These are phyloP conservation scores for Crepidotus sp. DNA, from an alignment of 1,284 basidiomycete genomes.

Conservation along the genomic window DNA sequence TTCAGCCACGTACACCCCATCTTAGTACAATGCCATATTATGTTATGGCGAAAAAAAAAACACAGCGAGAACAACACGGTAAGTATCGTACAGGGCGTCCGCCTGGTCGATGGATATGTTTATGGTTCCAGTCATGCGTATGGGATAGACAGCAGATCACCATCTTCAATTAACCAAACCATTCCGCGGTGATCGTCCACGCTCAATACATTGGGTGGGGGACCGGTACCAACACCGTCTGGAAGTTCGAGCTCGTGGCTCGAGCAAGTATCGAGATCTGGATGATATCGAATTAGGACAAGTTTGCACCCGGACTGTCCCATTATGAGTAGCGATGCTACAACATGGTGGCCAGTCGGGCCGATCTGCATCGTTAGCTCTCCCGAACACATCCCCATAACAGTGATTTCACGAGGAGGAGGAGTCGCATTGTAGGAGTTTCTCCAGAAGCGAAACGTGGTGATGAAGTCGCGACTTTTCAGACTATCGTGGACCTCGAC, in stretches of 20 bases:
- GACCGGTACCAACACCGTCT: neutral
- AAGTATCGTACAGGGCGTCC: too few species aligned
- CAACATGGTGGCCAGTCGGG: constrained; percentile 6
- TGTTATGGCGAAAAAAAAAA: too few species aligned
- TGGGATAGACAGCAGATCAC: constrained; percentile 2
- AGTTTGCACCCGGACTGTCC: constrained; percentile 4
- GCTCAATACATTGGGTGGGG: constrained; percentile 9
- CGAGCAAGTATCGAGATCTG: constrained; percentile 5
- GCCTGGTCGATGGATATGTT: too few species aligned
- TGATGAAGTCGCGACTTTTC: constrained; percentile 7
- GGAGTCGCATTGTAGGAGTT: neutral
- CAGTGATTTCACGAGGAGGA: constrained; percentile 1
- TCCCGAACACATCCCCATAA: constrained; percentile 9
- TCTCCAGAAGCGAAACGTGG: constrained; percentile 13
- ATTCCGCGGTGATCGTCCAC: constrained; percentile 12
- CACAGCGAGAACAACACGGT: too few species aligned
- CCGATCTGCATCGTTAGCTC: constrained; percentile 8
- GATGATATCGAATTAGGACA: constrained; percentile 5
- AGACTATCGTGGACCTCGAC: constrained; percentile 12
- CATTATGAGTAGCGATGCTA: constrained; percentile 5
- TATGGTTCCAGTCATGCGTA: too few species aligned
- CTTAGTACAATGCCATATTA: too few species aligned
- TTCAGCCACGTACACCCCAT: too few species aligned
- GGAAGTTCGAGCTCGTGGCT: constrained; percentile 15
- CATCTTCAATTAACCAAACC: constrained; percentile 7